phyloP scores from a whole-genome alignment of 352 stramenopile species.

The Phytophthora sp. region DNA sequence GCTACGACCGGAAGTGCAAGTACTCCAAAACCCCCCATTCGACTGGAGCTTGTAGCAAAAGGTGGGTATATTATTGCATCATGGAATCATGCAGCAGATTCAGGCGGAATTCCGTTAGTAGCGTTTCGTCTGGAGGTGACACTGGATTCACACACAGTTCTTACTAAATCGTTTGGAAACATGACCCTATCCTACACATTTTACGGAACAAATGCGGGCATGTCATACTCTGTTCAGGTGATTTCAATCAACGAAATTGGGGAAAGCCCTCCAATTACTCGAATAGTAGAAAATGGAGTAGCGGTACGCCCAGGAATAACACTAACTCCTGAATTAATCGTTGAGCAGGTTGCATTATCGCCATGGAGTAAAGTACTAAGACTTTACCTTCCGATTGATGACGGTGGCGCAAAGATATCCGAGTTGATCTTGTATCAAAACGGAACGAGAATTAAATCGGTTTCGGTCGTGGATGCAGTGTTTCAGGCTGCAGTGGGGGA shows the following conservation, averaged over 20 bases:
- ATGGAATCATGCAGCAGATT: constrained; percentile 44
- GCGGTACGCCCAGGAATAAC: constrained; percentile 35
- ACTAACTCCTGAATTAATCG: constrained; percentile 20
- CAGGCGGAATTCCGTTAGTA: constrained; percentile 41
- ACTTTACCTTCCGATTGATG: constrained; percentile 45
- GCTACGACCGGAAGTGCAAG: constrained; percentile 32
- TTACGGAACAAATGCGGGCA: constrained; percentile 32
- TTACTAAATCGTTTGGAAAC: constrained; percentile 2
- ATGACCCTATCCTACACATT: constrained; percentile 18
- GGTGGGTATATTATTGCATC: constrained; percentile 38
- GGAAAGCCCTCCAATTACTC: background rate
- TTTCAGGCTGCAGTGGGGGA: constrained; percentile 16
- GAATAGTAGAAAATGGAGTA: constrained; percentile 30
- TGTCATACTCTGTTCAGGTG: constrained; percentile 35
- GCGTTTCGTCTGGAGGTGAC: constrained; percentile 26
- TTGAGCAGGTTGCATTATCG: constrained; percentile 17
- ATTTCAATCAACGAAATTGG: constrained; percentile 36
- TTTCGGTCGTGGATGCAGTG: constrained; percentile 8
- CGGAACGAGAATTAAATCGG: constrained; percentile 25
- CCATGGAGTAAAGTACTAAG: constrained; percentile 40
- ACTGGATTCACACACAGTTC: background rate
- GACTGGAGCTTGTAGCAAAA: constrained; percentile 7
- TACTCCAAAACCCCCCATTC: constrained; percentile 19
- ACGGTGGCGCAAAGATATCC: constrained; percentile 44
- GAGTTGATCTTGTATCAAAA: constrained; percentile 52